Base-by-base conservation (phyloP, 169 alveolate species). In the Eimeria acervulina region DNA sequence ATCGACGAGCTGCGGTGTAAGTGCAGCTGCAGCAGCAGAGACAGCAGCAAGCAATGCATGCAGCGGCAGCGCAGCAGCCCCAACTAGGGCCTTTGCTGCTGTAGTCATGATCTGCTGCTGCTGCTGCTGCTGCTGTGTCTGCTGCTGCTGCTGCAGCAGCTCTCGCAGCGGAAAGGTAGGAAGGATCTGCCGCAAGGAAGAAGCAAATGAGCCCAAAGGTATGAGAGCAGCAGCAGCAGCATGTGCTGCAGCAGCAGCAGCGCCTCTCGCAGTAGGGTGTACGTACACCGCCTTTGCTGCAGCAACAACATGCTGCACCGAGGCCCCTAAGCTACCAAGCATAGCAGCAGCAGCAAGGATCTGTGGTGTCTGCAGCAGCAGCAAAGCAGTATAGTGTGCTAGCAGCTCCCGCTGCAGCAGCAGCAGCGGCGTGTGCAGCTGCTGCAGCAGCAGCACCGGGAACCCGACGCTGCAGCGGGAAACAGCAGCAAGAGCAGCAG, bases 151-250 rank as follows among this genome's bases (percentile, higher is more conserved):
- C 90, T 47, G 90, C 90, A 81, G 72, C 90, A 81, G 70, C 90
- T 81, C 90, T 23, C 68, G 66, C 66, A 81, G 44, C 47, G 90
- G 90, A 44, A 81, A 81, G n/a, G 90, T 21, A 19, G 90, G 90
- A 40, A 81, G 40, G 4, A 81, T 7, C 42, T 81, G 90, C 23
- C 90, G 68, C n/a, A 81, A 17, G 6, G 90, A 55, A 10, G 90
- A 33, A 0, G 90, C 90, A 6, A 81, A 36, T 0, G 90, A 81
- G 42, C 90, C 90, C 6, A 81, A 5, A 28, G 90, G 90, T 1
- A 81, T 44, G n/a, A 81, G 74, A 28, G 91, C 91, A 52, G 91
- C 91, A 47, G 91, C 91, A 52, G 74, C 91, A 51, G 91, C 91
- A 52, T 51, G 78, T 3, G 91, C 74, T 31, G 76, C 74, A 51